phyloP scores from a whole-genome alignment of 139 green algal species.

The Axilococcus clingmanii region DNA sequence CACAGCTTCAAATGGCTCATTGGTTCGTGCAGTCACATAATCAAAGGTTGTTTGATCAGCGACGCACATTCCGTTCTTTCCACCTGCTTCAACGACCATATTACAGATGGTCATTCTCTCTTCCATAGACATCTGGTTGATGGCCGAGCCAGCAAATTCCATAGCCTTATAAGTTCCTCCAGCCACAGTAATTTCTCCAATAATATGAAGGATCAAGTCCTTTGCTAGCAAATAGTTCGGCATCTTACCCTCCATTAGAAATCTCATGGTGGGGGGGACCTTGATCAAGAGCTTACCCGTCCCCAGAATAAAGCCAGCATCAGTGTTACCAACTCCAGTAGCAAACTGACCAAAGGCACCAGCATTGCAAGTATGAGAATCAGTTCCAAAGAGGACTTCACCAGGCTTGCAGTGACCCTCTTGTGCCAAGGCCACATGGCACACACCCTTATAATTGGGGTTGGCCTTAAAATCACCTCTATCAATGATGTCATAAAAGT shows the following conservation, averaged over 20 bases:
- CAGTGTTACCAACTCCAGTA: conserved; percentile 90
- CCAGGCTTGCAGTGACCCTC: conserved; percentile 55
- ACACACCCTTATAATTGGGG: conserved; percentile 96
- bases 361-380: conserved; percentile 95
- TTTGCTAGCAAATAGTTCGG: conserved; percentile 83
- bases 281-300: conserved; percentile 96
- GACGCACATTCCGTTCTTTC: conserved; percentile 52
- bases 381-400: conserved; percentile 95
- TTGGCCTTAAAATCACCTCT: conserved; percentile 85
- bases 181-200: conserved; percentile 84
- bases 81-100: conserved; percentile 91
- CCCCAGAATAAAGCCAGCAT: conserved; percentile 93
- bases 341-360: conserved; percentile 95
- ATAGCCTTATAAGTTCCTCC: conserved; percentile 74
- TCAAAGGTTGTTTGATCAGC: conserved; percentile 89
- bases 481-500: conserved; percentile 96
- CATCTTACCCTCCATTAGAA: conserved; percentile 90
- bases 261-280: conserved; percentile 87
- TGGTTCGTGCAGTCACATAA: conserved; percentile 73
- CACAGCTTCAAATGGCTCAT: conserved; percentile 62
- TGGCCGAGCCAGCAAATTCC: conserved; percentile 77
- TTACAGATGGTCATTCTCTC: conserved; percentile 98
- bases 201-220: conserved; percentile 95
- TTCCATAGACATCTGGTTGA: conserved; percentile 91
- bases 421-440: conserved; percentile 87